Evolutionary conservation across 495 filamentous ascomycete species (phyloP).

Genomic region (Alectoria sarmentosa): DNA sequence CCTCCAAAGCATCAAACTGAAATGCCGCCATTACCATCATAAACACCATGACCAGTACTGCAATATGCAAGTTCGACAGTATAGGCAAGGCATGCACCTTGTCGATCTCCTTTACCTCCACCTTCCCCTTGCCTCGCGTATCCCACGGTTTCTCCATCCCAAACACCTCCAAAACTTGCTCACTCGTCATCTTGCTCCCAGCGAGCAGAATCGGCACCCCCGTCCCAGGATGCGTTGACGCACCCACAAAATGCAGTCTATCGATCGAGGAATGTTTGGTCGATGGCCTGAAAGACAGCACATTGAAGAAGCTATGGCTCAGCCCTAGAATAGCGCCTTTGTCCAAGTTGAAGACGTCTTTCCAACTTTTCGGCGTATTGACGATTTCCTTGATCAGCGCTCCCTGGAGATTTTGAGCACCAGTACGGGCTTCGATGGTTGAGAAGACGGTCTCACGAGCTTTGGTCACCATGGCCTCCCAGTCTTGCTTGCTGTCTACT

Average conservation of each 20-base stretch:
- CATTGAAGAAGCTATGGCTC: conserved; percentile 64
- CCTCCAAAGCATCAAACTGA: conserved; percentile 11
- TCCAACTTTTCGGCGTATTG: conserved; percentile 57
- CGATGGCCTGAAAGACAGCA: conserved; percentile 55
- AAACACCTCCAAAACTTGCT: conserved; percentile 43
- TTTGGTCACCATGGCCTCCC: conserved; percentile 43
- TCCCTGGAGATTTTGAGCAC: conserved; percentile 35
- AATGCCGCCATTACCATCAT: conserved; percentile 8
- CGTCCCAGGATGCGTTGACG: conserved; percentile 64
- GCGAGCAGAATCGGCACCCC: conserved; percentile 64
- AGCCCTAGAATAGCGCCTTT: conserved; percentile 62
- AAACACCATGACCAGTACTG: conserved; percentile 17
- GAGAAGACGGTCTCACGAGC: conserved; percentile 47
- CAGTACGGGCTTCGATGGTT: conserved; percentile 49
- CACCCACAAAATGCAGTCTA: conserved; percentile 58
- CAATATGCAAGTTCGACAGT: conserved; percentile 28
- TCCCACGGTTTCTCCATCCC: conserved; percentile 26
- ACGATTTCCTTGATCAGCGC: conserved; percentile 50
- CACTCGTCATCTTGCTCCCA: conserved; percentile 52
- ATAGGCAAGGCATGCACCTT: conserved; percentile 23
- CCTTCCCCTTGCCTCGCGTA: neutral
- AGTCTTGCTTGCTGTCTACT: conserved; percentile 43
- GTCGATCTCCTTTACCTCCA: conserved; percentile 25
- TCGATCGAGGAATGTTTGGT: conserved; percentile 45
- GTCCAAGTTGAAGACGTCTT: conserved; percentile 59